Conservation (phyloP, 2,329 filamentous ascomycete genomes). For the Colletotrichum magnum region DNA sequence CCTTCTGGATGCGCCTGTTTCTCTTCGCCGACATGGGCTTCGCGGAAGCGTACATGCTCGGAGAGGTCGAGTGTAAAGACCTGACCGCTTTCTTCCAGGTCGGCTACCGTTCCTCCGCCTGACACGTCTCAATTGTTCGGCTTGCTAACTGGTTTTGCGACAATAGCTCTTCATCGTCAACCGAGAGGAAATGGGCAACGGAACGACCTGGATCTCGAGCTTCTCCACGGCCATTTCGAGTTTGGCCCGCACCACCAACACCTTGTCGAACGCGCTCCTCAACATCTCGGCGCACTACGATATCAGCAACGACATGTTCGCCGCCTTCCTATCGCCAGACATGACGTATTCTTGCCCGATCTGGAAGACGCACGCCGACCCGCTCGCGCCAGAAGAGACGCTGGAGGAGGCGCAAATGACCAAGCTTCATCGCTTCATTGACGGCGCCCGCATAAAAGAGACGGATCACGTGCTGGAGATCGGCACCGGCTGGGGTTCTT, state of each 20-base stretch:
- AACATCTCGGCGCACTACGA: constrained; percentile 83
- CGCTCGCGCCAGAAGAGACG: constrained; percentile 63
- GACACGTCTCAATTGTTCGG: constrained; percentile 2
- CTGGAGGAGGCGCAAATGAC: constrained; percentile 77
- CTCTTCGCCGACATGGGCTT: constrained; percentile 84
- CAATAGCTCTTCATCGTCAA: constrained; percentile 78
- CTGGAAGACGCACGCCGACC: constrained; percentile 65
- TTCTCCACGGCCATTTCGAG: constrained; percentile 71
- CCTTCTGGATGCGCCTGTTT: constrained; percentile 79
- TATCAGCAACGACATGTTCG: constrained; percentile 83
- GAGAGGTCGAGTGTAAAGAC: constrained; percentile 77
- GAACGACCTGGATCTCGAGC: constrained; percentile 72
- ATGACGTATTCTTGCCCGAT: constrained; percentile 84
- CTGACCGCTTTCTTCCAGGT: constrained; percentile 78
- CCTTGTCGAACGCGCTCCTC: constrained; percentile 69
- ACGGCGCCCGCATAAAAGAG: constrained; percentile 73
- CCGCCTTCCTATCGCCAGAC: constrained; percentile 79
- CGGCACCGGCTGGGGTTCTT: constrained; percentile 82
- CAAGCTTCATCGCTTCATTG: constrained; percentile 77
- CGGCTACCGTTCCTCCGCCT: constrained; percentile 40
- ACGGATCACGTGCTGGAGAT: constrained; percentile 82
- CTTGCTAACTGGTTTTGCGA: background rate
- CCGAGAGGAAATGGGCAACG: constrained; percentile 74
- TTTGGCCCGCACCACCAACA: constrained; percentile 71
- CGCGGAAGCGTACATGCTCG: constrained; percentile 80